Evolutionary conservation across 2,329 filamentous ascomycete species (phyloP).

Genomic region (Colletotrichum gigasporum): DNA sequence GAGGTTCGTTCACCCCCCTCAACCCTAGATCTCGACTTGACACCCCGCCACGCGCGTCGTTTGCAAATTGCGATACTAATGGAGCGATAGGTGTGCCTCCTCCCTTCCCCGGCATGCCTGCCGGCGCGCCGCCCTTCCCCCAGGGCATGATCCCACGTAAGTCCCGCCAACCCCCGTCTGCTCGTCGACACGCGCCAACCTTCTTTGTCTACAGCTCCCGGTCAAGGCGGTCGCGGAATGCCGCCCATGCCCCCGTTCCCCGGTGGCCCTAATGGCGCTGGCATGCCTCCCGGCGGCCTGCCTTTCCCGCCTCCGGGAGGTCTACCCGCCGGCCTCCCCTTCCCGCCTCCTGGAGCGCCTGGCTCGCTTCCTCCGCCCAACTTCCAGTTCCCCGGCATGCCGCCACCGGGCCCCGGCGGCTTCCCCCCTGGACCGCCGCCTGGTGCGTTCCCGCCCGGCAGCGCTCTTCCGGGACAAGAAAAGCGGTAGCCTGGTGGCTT

Average conservation of each 20-base stretch:
- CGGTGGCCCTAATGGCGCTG: constrained; percentile 47
- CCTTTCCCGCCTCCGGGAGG: constrained; percentile 53
- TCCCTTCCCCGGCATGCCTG: constrained; percentile 64
- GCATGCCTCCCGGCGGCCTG: constrained; percentile 51
- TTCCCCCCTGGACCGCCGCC: constrained; percentile 50
- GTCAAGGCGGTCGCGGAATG: constrained; percentile 59
- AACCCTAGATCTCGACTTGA: neutral
- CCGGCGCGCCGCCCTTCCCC: constrained; percentile 50
- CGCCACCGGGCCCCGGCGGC: constrained; percentile 45
- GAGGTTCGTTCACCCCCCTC: constrained; percentile 49
- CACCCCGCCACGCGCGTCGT: neutral
- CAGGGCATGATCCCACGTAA: constrained; percentile 61
- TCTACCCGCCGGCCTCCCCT: constrained; percentile 34
- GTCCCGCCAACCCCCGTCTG: constrained; percentile 38
- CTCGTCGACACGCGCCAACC: constrained; percentile 14
- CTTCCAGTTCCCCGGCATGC: constrained; percentile 59
- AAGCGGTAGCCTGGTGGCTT: constrained; percentile 42
- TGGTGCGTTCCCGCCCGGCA: constrained; percentile 45
- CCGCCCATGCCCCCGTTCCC: constrained; percentile 56
- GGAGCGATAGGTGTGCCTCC: constrained; percentile 59
- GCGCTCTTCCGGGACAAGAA: constrained; percentile 46
- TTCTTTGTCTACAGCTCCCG: constrained; percentile 53
- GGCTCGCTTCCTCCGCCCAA: constrained; percentile 54
- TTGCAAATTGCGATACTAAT: constrained; percentile 29
- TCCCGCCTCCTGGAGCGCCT: constrained; percentile 37